Evolutionary conservation across 1,284 basidiomycete species (phyloP).

Genomic region (Xerocomus nothofagi): DNA sequence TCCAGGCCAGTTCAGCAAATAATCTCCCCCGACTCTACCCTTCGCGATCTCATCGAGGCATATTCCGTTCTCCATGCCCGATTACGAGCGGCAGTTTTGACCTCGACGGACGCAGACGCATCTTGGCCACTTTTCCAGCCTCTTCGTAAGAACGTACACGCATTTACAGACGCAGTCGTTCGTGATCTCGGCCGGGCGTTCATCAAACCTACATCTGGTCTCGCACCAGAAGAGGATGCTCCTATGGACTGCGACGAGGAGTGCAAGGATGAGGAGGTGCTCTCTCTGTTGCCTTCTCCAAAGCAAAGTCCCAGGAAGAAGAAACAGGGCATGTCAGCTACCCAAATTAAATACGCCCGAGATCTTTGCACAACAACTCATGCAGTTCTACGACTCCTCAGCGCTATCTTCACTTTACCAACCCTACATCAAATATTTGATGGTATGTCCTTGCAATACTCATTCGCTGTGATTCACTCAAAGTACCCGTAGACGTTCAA

Average conservation of each 20-base stretch:
- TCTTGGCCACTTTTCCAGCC: conserved; percentile 73
- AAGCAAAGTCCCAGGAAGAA: conserved; percentile 58
- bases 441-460: conserved; percentile 42
- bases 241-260: conserved; percentile 25
- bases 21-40: conserved; percentile 44
- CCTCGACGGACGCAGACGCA: conserved; percentile 52
- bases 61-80: conserved; percentile 69
- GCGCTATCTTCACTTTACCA: conserved; percentile 57
- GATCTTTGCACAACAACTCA: conserved; percentile 72
- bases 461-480: conserved; percentile 1
- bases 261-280: conserved; percentile 29
- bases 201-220: conserved; percentile 48
- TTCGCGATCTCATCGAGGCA: conserved; percentile 64
- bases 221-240: conserved; percentile 30
- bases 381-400: conserved; percentile 63
- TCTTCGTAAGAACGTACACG: conserved; percentile 49
- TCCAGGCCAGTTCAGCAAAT: conserved; percentile 59
- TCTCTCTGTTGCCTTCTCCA: conserved; percentile 50
- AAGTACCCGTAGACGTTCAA: conserved; percentile 49
- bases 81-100: conserved; percentile 50
- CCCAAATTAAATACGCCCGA: conserved; percentile 72
- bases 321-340: conserved; percentile 67
- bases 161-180: conserved; percentile 53
- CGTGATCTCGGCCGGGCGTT: conserved; percentile 66
- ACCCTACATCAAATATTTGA: conserved; percentile 59